Conservation (phyloP, 768 basidiomycete species). For the Russula compacta region DNA sequence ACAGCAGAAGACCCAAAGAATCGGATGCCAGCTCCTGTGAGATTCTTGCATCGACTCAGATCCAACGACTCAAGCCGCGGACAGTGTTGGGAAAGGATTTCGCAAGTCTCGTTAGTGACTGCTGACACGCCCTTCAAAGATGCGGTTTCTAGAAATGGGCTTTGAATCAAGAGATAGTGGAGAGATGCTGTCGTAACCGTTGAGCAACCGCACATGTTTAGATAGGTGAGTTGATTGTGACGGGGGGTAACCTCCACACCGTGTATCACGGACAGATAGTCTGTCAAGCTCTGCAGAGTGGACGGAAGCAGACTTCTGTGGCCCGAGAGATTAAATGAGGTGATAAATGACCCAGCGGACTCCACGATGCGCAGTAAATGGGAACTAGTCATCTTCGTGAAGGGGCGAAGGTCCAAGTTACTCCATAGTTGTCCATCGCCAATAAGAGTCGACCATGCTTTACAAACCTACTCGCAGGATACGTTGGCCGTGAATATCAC, state of each 20-base stretch:
- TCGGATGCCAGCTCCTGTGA: slow-evolving; percentile 57
- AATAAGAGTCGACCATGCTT: slow-evolving; percentile 61
- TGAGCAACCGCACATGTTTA: slow-evolving; percentile 69
- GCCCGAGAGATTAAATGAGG: slow-evolving; percentile 52
- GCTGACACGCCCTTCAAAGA: slow-evolving; percentile 58
- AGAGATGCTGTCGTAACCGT: slow-evolving; percentile 56
- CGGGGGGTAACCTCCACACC: slow-evolving; percentile 28
- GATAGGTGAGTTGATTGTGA: slow-evolving; percentile 57
- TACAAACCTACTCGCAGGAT: slow-evolving; percentile 53
- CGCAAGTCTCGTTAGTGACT: slow-evolving; percentile 69
- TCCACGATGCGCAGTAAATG: slow-evolving; percentile 46
- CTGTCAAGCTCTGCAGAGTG: slow-evolving; percentile 44
- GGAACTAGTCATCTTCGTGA: slow-evolving; percentile 45
- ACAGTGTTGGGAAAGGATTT: slow-evolving; percentile 52
- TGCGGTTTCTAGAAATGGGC: slow-evolving; percentile 48
- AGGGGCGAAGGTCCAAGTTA: slow-evolving; percentile 50
- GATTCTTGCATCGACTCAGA: slow-evolving; percentile 58
- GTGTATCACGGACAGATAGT: slow-evolving; percentile 41
- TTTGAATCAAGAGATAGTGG: slow-evolving; percentile 58
- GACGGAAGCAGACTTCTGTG: slow-evolving; percentile 43
- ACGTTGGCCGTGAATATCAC: not conserved
- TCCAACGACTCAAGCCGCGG: slow-evolving; percentile 52
- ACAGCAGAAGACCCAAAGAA: slow-evolving; percentile 38
- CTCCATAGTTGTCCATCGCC: slow-evolving; percentile 87
- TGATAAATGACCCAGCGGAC: slow-evolving; percentile 56